Conservation (phyloP, 2,329 filamentous ascomycete genomes). For the Myriosclerotinia duriaeana region DNA sequence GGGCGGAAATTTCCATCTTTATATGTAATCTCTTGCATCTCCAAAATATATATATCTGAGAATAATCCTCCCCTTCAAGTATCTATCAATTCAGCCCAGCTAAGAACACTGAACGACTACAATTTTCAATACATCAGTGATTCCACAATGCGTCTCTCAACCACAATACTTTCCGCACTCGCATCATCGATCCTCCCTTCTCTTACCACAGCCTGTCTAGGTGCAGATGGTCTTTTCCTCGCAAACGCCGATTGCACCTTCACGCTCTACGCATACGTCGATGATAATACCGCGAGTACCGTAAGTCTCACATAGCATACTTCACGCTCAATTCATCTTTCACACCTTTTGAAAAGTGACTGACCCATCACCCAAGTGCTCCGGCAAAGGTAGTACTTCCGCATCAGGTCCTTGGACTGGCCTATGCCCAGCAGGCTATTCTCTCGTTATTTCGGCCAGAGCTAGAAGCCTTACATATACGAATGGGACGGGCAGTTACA, state of each 20-base stretch:
- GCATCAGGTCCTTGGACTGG: not conserved
- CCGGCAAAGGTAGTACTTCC: not conserved
- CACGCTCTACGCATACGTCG: not conserved
- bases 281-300: not conserved
- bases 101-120: not conserved
- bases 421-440: not conserved
- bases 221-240: slow-evolving; percentile 9
- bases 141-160: not conserved
- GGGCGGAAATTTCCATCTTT: not conserved
- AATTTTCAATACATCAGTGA: not conserved
- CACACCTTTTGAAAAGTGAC: not conserved
- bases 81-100: too few relatives aligned
- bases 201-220: slow-evolving; percentile 1
- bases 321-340: not conserved
- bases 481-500: not conserved
- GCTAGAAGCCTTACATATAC: not conserved
- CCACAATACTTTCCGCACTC: not conserved
- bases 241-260: slow-evolving; percentile 8
- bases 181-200: not conserved
- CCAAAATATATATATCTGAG: not conserved
- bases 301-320: not conserved
- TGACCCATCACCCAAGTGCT: not conserved
- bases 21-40: not conserved
- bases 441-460: not conserved
- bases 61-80: not conserved